phyloP scores from a whole-genome alignment of 805 yeast genomes.

The Barnettozyma pratensis region DNA sequence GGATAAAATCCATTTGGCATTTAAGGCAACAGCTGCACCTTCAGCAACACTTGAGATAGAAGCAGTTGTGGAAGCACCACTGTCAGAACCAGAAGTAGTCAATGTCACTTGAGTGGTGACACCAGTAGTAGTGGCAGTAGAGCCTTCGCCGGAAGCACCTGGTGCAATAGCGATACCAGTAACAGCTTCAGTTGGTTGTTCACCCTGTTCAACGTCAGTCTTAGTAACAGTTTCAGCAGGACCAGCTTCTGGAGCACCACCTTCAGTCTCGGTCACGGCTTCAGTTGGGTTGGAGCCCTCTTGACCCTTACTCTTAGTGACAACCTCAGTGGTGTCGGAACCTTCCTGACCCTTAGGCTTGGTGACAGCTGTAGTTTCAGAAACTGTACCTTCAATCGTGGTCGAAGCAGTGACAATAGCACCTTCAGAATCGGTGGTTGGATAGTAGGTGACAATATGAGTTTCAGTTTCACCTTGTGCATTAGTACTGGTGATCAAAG shows the following conservation, averaged over 20 bases:
- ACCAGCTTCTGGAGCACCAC: too few relatives aligned
- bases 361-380: too few relatives aligned
- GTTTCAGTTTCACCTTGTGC: conserved; percentile 1
- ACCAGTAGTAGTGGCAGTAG: neutral
- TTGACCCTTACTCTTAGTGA: too few relatives aligned
- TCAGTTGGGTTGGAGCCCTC: too few relatives aligned
- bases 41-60: neutral
- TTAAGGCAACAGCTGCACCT: neutral
- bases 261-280: too few relatives aligned
- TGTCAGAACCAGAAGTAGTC: neutral
- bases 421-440: conserved; percentile 1
- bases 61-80: neutral
- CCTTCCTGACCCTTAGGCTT: too few relatives aligned
- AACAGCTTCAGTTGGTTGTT: neutral
- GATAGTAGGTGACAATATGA: conserved; percentile 1
- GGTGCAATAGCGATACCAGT: neutral
- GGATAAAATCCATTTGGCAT: neutral
- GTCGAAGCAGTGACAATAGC: neutral
- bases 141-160: neutral
- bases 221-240: neutral
- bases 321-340: too few relatives aligned
- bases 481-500: conserved; percentile 2
- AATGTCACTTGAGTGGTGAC: neutral
- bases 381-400: too few relatives aligned
- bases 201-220: neutral